Percentiles rank a stretch among this genome's conserved stretches.
These are phyloP conservation scores for Fusarium fracticaudum DNA, from an alignment of 2,329 filamentous ascomycete genomes.

Conservation along the genomic window DNA sequence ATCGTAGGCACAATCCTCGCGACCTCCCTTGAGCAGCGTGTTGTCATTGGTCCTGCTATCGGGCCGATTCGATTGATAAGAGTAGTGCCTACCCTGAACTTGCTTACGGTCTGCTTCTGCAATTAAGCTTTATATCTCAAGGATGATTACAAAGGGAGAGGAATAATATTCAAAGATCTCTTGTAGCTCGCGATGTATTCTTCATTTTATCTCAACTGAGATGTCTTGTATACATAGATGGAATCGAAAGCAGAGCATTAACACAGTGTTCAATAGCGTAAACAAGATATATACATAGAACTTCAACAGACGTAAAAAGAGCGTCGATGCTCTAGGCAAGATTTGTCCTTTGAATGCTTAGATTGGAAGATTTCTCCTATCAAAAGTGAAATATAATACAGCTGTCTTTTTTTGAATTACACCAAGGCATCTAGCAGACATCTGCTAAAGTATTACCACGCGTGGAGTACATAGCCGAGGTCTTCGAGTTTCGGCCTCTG, in stretches of 20 bases:
- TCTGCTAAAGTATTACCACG: neutral
- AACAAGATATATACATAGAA: accelerated
- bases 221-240: too few species aligned
- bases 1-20: neutral
- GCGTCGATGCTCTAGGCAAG: accelerated
- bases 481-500: neutral
- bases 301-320: neutral
- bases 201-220: too few species aligned
- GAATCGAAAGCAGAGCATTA: too few species aligned
- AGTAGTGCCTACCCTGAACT: neutral
- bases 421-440: neutral
- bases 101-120: neutral
- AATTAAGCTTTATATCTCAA: neutral
- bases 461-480: neutral
- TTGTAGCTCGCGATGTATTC: too few species aligned
- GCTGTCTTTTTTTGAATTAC: neutral
- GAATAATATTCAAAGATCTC: too few species aligned
- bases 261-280: accelerated
- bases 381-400: neutral
- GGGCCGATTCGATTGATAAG: neutral
- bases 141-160: too few species aligned
- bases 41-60: neutral
- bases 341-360: too few species aligned
- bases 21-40: accelerated
- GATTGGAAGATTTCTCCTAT: too few species aligned